Base-by-base conservation (phyloP, 2,329 filamentous ascomycete genomes). In the Clarireedia paspali region DNA sequence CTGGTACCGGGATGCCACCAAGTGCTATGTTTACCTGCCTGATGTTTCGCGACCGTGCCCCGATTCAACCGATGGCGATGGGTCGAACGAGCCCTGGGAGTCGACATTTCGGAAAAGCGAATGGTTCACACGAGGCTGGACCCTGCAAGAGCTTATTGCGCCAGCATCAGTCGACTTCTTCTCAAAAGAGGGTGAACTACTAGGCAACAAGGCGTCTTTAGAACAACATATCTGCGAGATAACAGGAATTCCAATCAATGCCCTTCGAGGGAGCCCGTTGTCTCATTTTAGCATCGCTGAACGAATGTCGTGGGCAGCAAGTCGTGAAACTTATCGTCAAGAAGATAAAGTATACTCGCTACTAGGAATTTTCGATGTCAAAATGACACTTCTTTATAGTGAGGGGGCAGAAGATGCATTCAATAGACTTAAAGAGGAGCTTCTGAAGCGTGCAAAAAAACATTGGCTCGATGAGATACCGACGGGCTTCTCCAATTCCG, bases 341-440 rank as follows among this genome's bases (percentile, higher is more conserved):
- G 74, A 77, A 54, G 75, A 60, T 6, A 57, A 23, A 24, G 55
- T 49, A 0, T 77, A 77, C 48, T 74, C 68, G 4, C 61, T 77
- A 0, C 57, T 77, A 1, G 75, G 75, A 0, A 66, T 77, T 0
- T 77, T 77, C 40, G 64, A 67, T 1, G 66, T 77, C 20, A 69
- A 71, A 36, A 75, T 78, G 70, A 67, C 74, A 0, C 60, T 75
- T 1, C 46, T 76, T 0, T 77, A 77, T 55, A 56, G 74, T 1
- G 71, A 74, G 42, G 68, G 70, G 0, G 5, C 17, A 0, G 6
- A 55, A 12, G 64, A 62, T 0, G 68, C 73, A 1, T 73, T 73
- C 26, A 23, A 45, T 0, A 63, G 72, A 6, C 60, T 74, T 0
- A 67, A 70, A 23, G 59, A 67, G 14, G 68, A 73, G 24, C 69